phyloP scores from a whole-genome alignment of 169 alveolate genomes.

The Plasmodium ovale region DNA sequence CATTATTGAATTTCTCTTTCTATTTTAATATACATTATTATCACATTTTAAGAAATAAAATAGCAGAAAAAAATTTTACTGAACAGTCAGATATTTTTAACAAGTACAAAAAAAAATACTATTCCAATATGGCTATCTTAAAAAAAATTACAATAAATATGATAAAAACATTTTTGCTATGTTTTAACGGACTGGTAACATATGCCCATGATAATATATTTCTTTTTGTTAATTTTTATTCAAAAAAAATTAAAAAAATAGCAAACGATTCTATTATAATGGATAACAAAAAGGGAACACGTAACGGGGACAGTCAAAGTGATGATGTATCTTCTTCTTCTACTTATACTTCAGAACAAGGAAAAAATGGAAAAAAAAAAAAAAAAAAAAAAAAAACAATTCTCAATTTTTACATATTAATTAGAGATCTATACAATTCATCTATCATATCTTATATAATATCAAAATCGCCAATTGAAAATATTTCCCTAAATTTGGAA shows the following conservation, averaged over 20 bases:
- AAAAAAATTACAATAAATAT: conserved; percentile 46
- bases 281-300: neutral
- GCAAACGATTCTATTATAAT: conserved; percentile 1
- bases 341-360: too few relatives aligned
- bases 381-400: neutral
- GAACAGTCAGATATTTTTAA: conserved; percentile 19
- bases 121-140: conserved; percentile 52
- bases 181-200: conserved; percentile 60
- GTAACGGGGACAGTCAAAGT: neutral
- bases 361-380: neutral
- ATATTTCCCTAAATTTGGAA: conserved; percentile 22
- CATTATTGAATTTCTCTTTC: conserved; percentile 47
- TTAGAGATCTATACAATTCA: conserved; percentile 34
- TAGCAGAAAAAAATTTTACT: conserved; percentile 6
- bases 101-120: conserved; percentile 30
- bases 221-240: conserved; percentile 66
- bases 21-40: conserved; percentile 40
- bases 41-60: conserved; percentile 13
- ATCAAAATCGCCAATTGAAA: conserved; percentile 51
- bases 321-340: too few relatives aligned
- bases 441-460: conserved; percentile 48
- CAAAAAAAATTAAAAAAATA: conserved; percentile 37
- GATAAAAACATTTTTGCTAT: conserved; percentile 44
- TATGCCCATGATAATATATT: conserved; percentile 65
- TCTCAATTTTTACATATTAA: neutral